Evolutionary conservation across 176 grass and related monocot genomes (phyloP), one percentile per base, ranked within the genome.

Genomic region (Dactylis glomerata): DNA sequence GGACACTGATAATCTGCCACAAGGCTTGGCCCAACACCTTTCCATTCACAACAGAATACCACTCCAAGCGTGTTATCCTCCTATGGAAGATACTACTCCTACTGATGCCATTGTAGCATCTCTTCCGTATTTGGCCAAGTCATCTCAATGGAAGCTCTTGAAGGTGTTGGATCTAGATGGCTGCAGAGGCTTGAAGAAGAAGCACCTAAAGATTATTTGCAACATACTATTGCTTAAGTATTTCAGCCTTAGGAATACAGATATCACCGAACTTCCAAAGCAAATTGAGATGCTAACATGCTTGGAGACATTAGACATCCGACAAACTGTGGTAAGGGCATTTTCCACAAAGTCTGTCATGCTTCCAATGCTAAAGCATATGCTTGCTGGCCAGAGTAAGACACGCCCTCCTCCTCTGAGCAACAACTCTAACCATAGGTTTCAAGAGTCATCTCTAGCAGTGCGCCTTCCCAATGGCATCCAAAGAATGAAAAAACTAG

Each of bases 161-260:
- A 83, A 56, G 5, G 51, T 90, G 22, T 56, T 90, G 8, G 88
- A 87, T 56, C 68, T 90, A 0, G 79, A 86, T 15, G 88, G 64
- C 4, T 83, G 83, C 40, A 26, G 15, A 2, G 50, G 41, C 0
- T 46, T 90, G 27, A 26, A 30, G 0, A 72, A 52, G 19, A 6
- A 52, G 4, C 69, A 87, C 5, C 32, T 87, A 1, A 32, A 83
- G 45, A 56, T 14, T 2, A 68, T 87, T 1, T 90, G 78, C 36
- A 61, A 86, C 6, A 82, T 90, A 42, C 5, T 90, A 1, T 0
- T 77, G 42, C 84, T 91, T 6, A 52, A 7, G 17, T 52, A 20
- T 8, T 52, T 52, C 5, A 52, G 50, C 50, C 50, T 52, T 5
- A 52, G 50, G 19, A 52, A 52, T 5, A 52, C 5, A 87, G 17